Evolutionary conservation across 2,329 filamentous ascomycete species (phyloP).

Genomic region (Neofusicoccum kwambonambiense): DNA sequence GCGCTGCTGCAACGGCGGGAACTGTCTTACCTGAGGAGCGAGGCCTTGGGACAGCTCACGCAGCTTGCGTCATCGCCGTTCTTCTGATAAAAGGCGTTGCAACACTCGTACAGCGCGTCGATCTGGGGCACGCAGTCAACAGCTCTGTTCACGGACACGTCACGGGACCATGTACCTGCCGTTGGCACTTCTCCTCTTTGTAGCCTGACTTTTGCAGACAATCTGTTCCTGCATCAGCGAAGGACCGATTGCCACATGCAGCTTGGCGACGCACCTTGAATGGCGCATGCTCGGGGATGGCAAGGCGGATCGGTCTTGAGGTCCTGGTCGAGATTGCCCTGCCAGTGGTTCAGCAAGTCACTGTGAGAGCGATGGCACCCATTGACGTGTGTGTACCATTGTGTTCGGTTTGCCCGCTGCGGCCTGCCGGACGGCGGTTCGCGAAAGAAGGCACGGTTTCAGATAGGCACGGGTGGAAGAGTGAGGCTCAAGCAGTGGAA

Average conservation of each 20-base stretch:
- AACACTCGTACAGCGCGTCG: constrained; percentile 89
- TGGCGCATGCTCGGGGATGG: constrained; percentile 84
- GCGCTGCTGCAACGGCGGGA: background rate
- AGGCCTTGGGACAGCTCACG: constrained; percentile 81
- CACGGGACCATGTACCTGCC: constrained; percentile 38
- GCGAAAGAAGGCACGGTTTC: background rate
- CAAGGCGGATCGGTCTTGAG: constrained; percentile 75
- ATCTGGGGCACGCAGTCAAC: constrained; percentile 52
- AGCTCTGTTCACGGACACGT: background rate
- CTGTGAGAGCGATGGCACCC: constrained; percentile 15
- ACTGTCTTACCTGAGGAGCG: constrained; percentile 58
- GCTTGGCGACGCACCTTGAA: constrained; percentile 65
- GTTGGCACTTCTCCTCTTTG: constrained; percentile 79
- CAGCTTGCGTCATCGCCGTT: constrained; percentile 74
- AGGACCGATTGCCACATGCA: background rate
- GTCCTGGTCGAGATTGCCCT: constrained; percentile 62
- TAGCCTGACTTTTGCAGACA: constrained; percentile 83
- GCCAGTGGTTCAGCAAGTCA: constrained; percentile 6
- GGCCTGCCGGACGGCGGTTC: background rate
- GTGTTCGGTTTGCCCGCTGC: background rate
- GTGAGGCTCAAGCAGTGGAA: background rate
- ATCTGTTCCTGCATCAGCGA: constrained; percentile 49
- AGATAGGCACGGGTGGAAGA: background rate
- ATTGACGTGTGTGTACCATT: background rate
- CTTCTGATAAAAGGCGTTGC: constrained; percentile 79